Percentiles rank a stretch among this genome's conserved stretches.
Conservation (phyloP, 78 protist genomes). For the Isochrysis galbana region DNA sequence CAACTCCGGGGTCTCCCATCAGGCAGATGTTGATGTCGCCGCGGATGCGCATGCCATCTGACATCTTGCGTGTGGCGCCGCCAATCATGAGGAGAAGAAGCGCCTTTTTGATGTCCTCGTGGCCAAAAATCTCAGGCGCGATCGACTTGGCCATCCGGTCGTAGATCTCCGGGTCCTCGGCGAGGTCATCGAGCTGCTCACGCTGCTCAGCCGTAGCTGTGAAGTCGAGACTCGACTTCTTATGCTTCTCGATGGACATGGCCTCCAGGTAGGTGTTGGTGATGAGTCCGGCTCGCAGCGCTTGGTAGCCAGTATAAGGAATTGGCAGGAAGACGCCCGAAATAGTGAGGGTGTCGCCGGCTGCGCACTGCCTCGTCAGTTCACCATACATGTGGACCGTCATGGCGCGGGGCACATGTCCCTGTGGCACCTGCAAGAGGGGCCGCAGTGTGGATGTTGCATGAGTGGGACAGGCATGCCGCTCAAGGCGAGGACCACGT, state of each 20-base stretch:
- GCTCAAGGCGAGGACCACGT: no score
- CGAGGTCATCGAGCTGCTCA: neutral
- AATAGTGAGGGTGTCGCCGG: slow-evolving; percentile 88
- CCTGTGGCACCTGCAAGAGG: slow-evolving; percentile 88
- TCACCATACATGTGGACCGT: slow-evolving; percentile 86
- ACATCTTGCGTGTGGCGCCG: slow-evolving; percentile 67
- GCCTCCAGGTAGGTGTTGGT: slow-evolving; percentile 89
- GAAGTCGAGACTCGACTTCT: slow-evolving; percentile 71
- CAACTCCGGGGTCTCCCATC: slow-evolving; percentile 99
- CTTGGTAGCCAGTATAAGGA: slow-evolving; percentile 62
- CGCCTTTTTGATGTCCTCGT: slow-evolving; percentile 97
- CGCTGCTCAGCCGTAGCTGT: neutral
- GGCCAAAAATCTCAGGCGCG: slow-evolving; percentile 99
- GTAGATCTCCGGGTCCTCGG: slow-evolving; percentile 43
- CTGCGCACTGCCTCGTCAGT: slow-evolving; percentile 72
- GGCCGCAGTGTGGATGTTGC: neutral
- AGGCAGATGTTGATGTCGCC: slow-evolving; percentile 97
- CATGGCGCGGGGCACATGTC: slow-evolving; percentile 96
- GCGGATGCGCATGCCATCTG: slow-evolving; percentile 94
- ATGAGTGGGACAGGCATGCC: no score
- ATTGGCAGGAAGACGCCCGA: slow-evolving; percentile 69
- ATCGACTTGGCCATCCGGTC: slow-evolving; percentile 77
- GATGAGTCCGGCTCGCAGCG: slow-evolving; percentile 76
- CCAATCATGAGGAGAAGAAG: slow-evolving; percentile 91
- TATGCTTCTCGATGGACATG: slow-evolving; percentile 57